Evolutionary conservation across 2,329 filamentous ascomycete genomes (phyloP), one percentile per base, ranked within the genome.

Genomic region (Cercospora sesami): DNA sequence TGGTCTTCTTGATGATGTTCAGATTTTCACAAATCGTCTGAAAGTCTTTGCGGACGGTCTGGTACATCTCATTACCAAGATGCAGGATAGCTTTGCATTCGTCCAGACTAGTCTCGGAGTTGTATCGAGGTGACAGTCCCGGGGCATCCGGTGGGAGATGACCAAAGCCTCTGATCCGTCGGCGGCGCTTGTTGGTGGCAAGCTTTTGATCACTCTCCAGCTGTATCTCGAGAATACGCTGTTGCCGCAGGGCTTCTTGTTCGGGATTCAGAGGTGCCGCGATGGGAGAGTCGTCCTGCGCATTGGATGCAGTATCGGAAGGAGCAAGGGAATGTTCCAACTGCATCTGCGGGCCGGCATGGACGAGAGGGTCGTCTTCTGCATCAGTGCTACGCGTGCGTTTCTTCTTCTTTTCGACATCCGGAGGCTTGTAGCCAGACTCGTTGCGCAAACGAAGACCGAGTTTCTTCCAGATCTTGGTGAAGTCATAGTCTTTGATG

Each of bases 91-190:
- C 84, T 75, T 93, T 92, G 75, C 90, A 90, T 79, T 94, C 91
- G 71, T 92, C 90, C 67, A 95, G 86, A 0, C 91, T 94, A 12
- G 90, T 94, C 78, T 95, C 92, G 0, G 91, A 94, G 0, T 91
- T 91, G 71, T 93, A 95, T 23, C 92, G 87, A 14, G 90, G 89
- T 21, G 89, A 87, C 21, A 73, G 60, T 4, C 89, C 87, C 1
- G 89, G 85, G 6, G 87, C 87, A 75, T 92, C 90, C 42, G 89
- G 85, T 14, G 90, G 87, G 28, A 91, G 78, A 2, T 89, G 89
- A 51, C 86, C 89, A 83, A 88, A 91, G n/a, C 86, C 86, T 73
- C 87, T 85, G 64, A 89, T 90, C 58, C 90, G 85, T 69, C 90
- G 87, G 62, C 90, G 86, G 63, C 90, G 86, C 77, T 91, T 92